A percentile compares a stretch with the other conserved stretches of the same genome.
These are phyloP conservation scores for Dictyostelium capitatum DNA, from an alignment of 78 protist genomes.

Conservation along the genomic window DNA sequence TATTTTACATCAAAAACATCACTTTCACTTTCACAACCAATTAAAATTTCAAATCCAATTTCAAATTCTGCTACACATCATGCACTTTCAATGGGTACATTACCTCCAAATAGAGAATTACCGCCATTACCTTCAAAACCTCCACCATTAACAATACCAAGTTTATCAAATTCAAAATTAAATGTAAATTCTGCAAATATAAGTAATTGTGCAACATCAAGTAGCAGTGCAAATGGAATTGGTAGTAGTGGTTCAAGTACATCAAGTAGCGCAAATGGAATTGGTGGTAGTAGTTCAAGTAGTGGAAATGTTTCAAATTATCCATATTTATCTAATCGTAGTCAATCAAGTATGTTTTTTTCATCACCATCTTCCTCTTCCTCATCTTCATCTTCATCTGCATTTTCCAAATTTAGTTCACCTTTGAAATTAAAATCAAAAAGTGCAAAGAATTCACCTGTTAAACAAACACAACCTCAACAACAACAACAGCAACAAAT, in stretches of 20 bases:
- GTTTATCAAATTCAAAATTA: not conserved
- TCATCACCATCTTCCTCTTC: not conserved
- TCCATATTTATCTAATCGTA: not conserved
- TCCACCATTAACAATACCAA: constrained; percentile 1
- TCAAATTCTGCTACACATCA: not conserved
- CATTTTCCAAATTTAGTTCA: not conserved
- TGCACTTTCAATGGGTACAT: not conserved
- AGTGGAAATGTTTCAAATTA: no score
- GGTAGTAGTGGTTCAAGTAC: no score
- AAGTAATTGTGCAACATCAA: not conserved
- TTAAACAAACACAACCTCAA: not conserved
- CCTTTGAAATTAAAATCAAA: not conserved
- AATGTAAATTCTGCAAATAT: not conserved
- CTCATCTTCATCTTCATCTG: not conserved
- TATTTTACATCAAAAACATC: not conserved
- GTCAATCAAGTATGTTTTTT: not conserved
- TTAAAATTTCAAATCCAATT: not conserved
- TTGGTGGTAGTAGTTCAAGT: no score
- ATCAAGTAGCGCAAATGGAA: no score
- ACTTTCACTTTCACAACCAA: constrained; percentile 7
- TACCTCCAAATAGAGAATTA: not conserved
- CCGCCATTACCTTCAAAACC: not conserved
- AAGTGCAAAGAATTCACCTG: not conserved
- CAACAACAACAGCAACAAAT: not conserved
- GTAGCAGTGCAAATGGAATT: not conserved